Conservation (phyloP, 164 flowering plant genomes). For the Aristolochia fimbriata region DNA sequence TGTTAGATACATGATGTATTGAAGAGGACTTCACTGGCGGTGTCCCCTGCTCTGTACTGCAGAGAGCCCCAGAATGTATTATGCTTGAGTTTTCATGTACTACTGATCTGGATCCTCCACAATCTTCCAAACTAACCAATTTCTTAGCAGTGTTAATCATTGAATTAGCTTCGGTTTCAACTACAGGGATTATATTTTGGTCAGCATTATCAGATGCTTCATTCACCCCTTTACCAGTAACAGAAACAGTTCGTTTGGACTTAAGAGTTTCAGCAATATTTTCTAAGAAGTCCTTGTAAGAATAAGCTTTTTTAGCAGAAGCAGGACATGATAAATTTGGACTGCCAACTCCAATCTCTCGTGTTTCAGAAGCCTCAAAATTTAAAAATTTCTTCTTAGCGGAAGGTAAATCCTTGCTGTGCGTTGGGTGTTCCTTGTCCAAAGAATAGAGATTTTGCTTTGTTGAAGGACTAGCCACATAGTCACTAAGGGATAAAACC, state of each 20-base stretch:
- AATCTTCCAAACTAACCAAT: slow-evolving; percentile 2
- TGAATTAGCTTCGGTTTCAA: slow-evolving; percentile 5
- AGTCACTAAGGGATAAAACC: slow-evolving; percentile 13
- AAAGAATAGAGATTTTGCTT: slow-evolving; percentile 15
- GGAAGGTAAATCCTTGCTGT: neutral
- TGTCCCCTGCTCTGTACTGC: slow-evolving; percentile 1
- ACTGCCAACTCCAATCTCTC: neutral
- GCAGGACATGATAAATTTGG: neutral
- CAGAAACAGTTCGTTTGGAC: slow-evolving; percentile 14
- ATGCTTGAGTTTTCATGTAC: neutral
- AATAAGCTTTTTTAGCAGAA: neutral
- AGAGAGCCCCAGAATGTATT: slow-evolving; percentile 5
- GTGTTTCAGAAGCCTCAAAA: neutral
- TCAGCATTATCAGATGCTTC: slow-evolving; percentile 13
- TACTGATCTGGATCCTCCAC: slow-evolving; percentile 9
- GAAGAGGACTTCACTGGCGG: slow-evolving; percentile 5
- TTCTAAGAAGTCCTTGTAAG: slow-evolving; percentile 9
- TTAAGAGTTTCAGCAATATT: slow-evolving; percentile 10
- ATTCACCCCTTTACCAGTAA: slow-evolving; percentile 19
- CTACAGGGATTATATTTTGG: slow-evolving; percentile 7
- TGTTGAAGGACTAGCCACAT: slow-evolving; percentile 21
- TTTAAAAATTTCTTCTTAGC: neutral
- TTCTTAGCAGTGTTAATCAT: slow-evolving; percentile 10
- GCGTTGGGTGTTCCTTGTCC: slow-evolving; percentile 3
- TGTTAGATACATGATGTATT: neutral